Base-by-base conservation (phyloP, 768 basidiomycete genomes). In the Goffeauzyma gilvescens region DNA sequence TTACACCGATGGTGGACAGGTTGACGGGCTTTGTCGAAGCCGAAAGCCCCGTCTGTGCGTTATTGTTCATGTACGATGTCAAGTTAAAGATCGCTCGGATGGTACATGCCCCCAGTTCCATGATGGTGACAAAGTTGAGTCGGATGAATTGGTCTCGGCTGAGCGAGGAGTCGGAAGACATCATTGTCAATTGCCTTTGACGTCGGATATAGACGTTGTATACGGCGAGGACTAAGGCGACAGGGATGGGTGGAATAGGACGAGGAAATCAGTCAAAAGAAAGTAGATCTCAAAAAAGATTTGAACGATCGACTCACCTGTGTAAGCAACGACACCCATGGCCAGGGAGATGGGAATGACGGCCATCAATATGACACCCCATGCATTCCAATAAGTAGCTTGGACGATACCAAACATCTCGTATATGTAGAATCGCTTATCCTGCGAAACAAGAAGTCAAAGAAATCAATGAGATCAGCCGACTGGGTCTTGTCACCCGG, bases 71-170 rank as follows among this genome's bases (percentile, higher is more conserved):
- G 40, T 53, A 60, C 24, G 58, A 53, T 31, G 52, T 47, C 23
- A 62, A 42, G 48, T 62, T 62, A 51, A 59, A 62, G 40, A 59
- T 42, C 8, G 60, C 60, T 34, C 60, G 51, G 17, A 62, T 41
- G 23, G 58, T 59, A 44, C 58, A 59, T 17, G 60, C 59, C 6
- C 52, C 54, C 1, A 56, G 38, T 37, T 59, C 58, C 20, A 53
- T 53, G 12, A 57, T 26, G 31, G 55, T 48, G 20, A 62, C 45
- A 25, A 57, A 51, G 24, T 53, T 41, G 0, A 62, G 47, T 21
- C 60, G 41, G 31, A 50, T 38, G 50, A 62, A 62, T 33, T 62
- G 60, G 15, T 56, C 51, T 13, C 46, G 44, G 36, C 56, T 53
- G 41, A 59, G 50, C 3, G 45, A 47, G 1, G 56, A 48, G n/a